These are phyloP conservation scores for Alternaria sp. DNA, from an alignment of 2,329 filamentous ascomycete species.

Conservation along the genomic window DNA sequence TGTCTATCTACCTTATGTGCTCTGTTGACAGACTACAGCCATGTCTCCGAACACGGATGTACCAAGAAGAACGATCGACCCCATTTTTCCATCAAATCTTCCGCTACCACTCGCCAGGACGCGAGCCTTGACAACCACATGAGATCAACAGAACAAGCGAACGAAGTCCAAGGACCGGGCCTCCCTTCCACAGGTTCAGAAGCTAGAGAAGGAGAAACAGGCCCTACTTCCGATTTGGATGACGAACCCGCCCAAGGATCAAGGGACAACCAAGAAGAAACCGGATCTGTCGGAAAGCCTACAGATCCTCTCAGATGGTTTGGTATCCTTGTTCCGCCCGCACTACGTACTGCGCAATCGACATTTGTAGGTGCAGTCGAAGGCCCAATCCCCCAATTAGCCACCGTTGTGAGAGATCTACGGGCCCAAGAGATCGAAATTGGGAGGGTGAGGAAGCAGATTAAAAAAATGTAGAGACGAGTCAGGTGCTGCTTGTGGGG, in stretches of 20 bases:
- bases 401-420: slow-evolving; percentile 66
- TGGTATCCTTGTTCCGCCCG: slow-evolving; percentile 59
- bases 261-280: neutral
- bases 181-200: neutral
- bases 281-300: slow-evolving; percentile 4
- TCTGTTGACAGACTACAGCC: neutral
- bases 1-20: neutral
- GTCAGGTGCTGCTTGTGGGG: neutral
- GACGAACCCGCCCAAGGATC: neutral
- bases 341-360: slow-evolving; percentile 63
- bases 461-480: slow-evolving; percentile 44
- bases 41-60: slow-evolving; percentile 2
- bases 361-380: slow-evolving; percentile 65
- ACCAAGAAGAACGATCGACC: slow-evolving; percentile 16
- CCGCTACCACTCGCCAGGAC: neutral
- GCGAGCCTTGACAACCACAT: neutral
- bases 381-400: slow-evolving; percentile 63
- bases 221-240: neutral
- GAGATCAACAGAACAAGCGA: neutral
- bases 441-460: slow-evolving; percentile 59
- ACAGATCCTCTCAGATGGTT: slow-evolving; percentile 65
- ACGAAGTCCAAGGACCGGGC: neutral
- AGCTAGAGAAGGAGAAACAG: neutral
- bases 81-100: slow-evolving; percentile 4
- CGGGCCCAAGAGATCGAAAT: slow-evolving; percentile 71